Base-by-base conservation (phyloP, 371 early-diverging fungal genomes). In the Rhizopus stolonifer region DNA sequence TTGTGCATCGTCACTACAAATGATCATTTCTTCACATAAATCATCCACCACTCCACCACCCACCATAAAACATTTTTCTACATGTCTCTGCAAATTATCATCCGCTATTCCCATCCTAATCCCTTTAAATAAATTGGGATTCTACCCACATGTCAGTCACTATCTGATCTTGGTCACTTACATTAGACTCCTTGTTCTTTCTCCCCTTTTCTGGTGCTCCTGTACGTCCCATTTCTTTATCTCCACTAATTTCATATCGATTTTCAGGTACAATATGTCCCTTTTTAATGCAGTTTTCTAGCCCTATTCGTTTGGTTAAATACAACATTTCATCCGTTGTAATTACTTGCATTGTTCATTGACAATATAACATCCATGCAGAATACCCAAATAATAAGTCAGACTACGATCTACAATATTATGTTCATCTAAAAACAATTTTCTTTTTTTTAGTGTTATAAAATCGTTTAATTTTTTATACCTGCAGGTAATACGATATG, bases 181-280 rank as follows among this genome's bases (percentile, higher is more conserved):
- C 49, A 24, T 33, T 44, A 10, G 31, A 10, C 14, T 25, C 29
- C 36, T 31, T 50, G 14, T 47, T 51, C 6, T 33, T 46, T 42
- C 55, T 46, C 3, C 54, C 55, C 42, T 55, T 60, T 3, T 10
- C 23, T 5, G 61, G 55, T 4, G 61, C 61, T 10, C 61, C 61
- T 46, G 61, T 60, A 46, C 61, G 50, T 0, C 61, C 61, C 51
- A 46, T 26, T 0, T 29, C 29, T 6, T 7, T 25, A 26, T 60
- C 56, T 0, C 61, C 61, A 5, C 32, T 25, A 3, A 60, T 47
- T 26, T 60, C 48, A 36, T 51, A 60, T 40, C 61, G 24, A 8
- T 24, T 26, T 26, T 46, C 48, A 17, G 55, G 43, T 1, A 42
- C 21, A 5, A 55, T 25, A 14, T 42, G 1, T 8, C 43, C 46